These are phyloP conservation scores for Rutstroemia sp. DNA, from an alignment of 2,329 filamentous ascomycete genomes.

Conservation along the genomic window DNA sequence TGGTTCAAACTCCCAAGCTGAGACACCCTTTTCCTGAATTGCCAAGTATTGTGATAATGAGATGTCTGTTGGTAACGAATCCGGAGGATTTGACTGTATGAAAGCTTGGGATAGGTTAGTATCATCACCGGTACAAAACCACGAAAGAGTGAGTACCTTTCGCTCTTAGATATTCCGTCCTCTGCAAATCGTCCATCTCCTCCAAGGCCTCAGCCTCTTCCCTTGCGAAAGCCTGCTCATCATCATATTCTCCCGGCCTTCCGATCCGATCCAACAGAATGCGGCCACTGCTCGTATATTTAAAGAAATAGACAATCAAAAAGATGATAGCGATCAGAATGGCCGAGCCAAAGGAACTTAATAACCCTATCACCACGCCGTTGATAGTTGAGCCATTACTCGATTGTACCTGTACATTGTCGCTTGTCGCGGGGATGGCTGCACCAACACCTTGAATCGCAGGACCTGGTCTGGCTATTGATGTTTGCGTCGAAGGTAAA, in stretches of 20 bases:
- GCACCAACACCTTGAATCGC: neutral
- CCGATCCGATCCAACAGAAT: slow-evolving; percentile 92
- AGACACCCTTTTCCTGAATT: slow-evolving; percentile 99
- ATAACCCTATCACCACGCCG: slow-evolving; percentile 87
- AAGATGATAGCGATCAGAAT: slow-evolving; percentile 74
- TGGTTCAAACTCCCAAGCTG: slow-evolving; percentile 99
- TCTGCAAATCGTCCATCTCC: slow-evolving; percentile 87
- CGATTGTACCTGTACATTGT: neutral
- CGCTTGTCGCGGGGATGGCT: neutral
- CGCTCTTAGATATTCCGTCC: slow-evolving; percentile 84
- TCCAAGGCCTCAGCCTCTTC: slow-evolving; percentile 95
- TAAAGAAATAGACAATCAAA: slow-evolving; percentile 84
- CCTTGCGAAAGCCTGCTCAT: slow-evolving; percentile 87
- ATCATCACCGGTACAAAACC: neutral
- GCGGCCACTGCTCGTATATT: slow-evolving; percentile 78
- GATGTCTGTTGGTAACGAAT: slow-evolving; percentile 93
- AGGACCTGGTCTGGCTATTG: slow-evolving; percentile 6
- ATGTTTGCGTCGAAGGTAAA: slow-evolving; percentile 6
- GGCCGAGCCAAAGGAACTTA: slow-evolving; percentile 90
- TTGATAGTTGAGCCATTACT: slow-evolving; percentile 41
- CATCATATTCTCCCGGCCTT: slow-evolving; percentile 91
- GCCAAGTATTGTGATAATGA: slow-evolving; percentile 95
- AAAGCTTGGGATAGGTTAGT: slow-evolving; percentile 55
- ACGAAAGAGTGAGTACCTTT: slow-evolving; percentile 59
- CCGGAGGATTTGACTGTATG: slow-evolving; percentile 86